A percentile compares a stretch with the other conserved stretches of the same genome.
Conservation (phyloP, 2,329 filamentous ascomycete species). For the Macroventuria anomochaeta region DNA sequence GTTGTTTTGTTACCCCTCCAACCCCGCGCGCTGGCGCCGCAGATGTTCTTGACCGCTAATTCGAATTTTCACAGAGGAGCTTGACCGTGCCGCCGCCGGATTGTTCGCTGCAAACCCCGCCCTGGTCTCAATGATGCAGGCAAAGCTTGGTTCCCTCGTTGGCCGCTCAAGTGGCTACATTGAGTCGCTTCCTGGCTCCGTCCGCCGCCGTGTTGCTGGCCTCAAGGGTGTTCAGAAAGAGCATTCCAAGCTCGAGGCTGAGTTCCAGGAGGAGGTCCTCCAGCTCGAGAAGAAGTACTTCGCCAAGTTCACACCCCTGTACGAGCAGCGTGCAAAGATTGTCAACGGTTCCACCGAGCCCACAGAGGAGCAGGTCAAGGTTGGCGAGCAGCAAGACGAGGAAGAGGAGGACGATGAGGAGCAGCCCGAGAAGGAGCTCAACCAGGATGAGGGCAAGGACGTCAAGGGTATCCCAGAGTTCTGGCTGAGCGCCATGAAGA, state of each 20-base stretch:
- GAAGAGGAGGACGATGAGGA: constrained; percentile 66
- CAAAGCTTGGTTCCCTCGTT: constrained; percentile 89
- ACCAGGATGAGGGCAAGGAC: constrained; percentile 61
- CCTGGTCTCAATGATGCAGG: constrained; percentile 96
- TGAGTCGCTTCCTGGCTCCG: constrained; percentile 87
- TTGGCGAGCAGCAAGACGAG: constrained; percentile 80
- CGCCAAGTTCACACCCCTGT: constrained; percentile 96
- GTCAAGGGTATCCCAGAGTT: constrained; percentile 93
- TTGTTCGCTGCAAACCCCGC: constrained; percentile 96
- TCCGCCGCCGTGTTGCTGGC: constrained; percentile 91
- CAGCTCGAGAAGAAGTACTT: constrained; percentile 99
- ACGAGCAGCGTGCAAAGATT: constrained; percentile 92
- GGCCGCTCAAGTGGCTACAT: constrained; percentile 97
- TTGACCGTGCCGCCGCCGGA: constrained; percentile 87
- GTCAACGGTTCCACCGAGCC: constrained; percentile 88
- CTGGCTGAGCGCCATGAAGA: constrained; percentile 99
- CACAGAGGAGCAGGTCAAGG: constrained; percentile 82
- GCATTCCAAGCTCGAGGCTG: constrained; percentile 95
- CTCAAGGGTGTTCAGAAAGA: constrained; percentile 99
- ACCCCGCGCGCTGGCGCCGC: constrained; percentile 35
- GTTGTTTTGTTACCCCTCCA: constrained; percentile 33
- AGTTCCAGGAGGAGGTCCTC: constrained; percentile 98
- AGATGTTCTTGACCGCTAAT: constrained; percentile 47
- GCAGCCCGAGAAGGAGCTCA: constrained; percentile 62
- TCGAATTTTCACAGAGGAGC: constrained; percentile 71